Base-by-base conservation (phyloP, 2,329 filamentous ascomycete species). In the Whalleya microplaca region DNA sequence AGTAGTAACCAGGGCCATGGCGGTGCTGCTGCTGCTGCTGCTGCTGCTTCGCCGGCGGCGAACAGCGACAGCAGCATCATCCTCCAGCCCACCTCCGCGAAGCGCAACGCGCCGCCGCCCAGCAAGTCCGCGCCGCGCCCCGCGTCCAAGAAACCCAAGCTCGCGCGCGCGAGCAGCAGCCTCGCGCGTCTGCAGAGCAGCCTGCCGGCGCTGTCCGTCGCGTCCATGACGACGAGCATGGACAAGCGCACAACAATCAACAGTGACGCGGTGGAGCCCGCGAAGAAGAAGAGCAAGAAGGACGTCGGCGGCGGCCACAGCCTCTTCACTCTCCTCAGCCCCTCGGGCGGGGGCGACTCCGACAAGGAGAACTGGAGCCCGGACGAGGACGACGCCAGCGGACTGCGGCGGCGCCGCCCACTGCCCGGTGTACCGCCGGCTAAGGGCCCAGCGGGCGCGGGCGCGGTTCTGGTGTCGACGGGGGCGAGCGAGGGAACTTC, bases 341-440 rank as follows among this genome's bases (percentile, higher is more conserved):
- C 78, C 66, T 70, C 84, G 16, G 84, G 75, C 45, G 53, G 9
- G 3, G 32, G 53, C 47, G 93, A 96, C 67, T 96, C 92, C 1
- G 94, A 98, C 72, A 98, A 98, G 76, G 94, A 98, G 76, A 98
- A 98, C 70, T 96, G 92, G 83, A 84, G 78, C 68, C 87, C 80
- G 1, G 80, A 78, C 61, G 79, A 16, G 32, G 32, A 37, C 32
- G 32, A 3, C 10, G 78, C 73, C 8, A 66, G 73, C 49, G 53
- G 43, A 29, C 70, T 46, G 3, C 46, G 41, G 45, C 47, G 43
- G 41, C 71, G 72, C 49, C 75, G 74, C 21, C 74, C 72, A 3
- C 64, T 78, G 41, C 76, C 77, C 3, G 69, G 72, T 3, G 66
- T 64, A 9, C 62, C 69, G 19, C 55, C 64, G 6, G 45, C 50